phyloP scores from a whole-genome alignment of 148 eudicot species.

The Salicornia ramosissima region DNA sequence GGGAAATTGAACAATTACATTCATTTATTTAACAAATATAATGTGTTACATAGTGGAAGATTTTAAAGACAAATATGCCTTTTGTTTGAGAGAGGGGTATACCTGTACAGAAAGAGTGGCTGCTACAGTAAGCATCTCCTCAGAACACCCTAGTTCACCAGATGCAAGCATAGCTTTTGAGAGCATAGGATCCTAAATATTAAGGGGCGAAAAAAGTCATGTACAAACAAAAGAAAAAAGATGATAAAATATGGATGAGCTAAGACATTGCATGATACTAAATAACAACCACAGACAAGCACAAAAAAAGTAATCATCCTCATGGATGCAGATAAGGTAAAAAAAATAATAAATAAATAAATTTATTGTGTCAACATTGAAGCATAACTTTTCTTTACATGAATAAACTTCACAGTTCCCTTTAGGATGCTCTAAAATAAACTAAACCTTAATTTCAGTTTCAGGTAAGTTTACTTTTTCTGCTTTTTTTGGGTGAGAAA shows the following conservation, averaged over 20 bases:
- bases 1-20: no score
- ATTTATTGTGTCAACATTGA: not conserved
- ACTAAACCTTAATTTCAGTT: not conserved
- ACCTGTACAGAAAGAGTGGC: slow-evolving; percentile 93
- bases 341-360: no score
- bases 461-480: not conserved
- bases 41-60: no score
- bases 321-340: not conserved
- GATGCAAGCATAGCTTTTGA: slow-evolving; percentile 90
- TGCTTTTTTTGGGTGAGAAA: no score
- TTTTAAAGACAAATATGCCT: no score
- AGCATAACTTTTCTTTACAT: not conserved
- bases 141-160: slow-evolving; percentile 74
- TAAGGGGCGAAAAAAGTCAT: not conserved
- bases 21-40: no score
- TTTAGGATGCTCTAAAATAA: no score
- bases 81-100: no score
- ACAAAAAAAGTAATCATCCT: not conserved
- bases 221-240: not conserved
- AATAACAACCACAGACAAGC: not conserved
- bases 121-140: slow-evolving; percentile 87
- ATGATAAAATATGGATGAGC: not conserved
- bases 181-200: slow-evolving; percentile 82
- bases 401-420: not conserved
- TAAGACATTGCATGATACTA: not conserved